Evolutionary conservation across 495 filamentous ascomycete species (phyloP).

Genomic region (Penicillium desertorum): DNA sequence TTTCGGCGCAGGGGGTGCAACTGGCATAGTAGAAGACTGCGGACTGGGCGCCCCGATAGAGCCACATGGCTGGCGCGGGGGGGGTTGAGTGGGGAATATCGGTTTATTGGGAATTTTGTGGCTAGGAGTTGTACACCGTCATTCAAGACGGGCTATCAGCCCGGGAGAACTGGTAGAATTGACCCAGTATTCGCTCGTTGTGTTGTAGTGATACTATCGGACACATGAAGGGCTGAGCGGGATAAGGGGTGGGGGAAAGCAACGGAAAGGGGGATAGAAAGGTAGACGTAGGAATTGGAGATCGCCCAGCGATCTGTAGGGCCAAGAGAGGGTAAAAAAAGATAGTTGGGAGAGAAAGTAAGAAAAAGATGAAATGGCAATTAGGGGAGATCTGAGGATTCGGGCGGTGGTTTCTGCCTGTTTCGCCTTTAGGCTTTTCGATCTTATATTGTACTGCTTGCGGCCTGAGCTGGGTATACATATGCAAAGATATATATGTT

Average conservation of each 20-base stretch:
- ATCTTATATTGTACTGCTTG: constrained; percentile 8
- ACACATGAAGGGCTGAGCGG: constrained; percentile 46
- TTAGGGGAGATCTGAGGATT: constrained; percentile 3
- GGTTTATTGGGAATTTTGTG: constrained; percentile 1
- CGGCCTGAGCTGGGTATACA: not conserved
- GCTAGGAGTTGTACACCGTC: constrained; percentile 1
- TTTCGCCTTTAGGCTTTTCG: constrained; percentile 5
- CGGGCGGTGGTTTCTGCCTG: constrained; percentile 11
- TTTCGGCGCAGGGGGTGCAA: constrained; percentile 74
- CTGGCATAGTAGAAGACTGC: constrained; percentile 83
- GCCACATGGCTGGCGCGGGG: constrained; percentile 46
- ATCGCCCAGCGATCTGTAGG: constrained; percentile 41
- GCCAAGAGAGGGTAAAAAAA: constrained; percentile 8
- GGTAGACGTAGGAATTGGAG: constrained; percentile 19
- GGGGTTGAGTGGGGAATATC: not conserved
- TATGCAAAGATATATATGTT: not conserved
- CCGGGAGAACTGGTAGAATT: constrained; percentile 28
- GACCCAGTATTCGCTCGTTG: constrained; percentile 26
- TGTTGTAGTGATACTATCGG: constrained; percentile 32
- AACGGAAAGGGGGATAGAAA: constrained; percentile 6
- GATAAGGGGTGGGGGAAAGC: constrained; percentile 23
- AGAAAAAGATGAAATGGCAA: constrained; percentile 12
- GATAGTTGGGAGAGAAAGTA: constrained; percentile 9
- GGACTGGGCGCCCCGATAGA: constrained; percentile 65
- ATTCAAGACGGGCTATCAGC: constrained; percentile 29